phyloP scores from a whole-genome alignment of 768 basidiomycete species.

The Lactifluus pinguis region DNA sequence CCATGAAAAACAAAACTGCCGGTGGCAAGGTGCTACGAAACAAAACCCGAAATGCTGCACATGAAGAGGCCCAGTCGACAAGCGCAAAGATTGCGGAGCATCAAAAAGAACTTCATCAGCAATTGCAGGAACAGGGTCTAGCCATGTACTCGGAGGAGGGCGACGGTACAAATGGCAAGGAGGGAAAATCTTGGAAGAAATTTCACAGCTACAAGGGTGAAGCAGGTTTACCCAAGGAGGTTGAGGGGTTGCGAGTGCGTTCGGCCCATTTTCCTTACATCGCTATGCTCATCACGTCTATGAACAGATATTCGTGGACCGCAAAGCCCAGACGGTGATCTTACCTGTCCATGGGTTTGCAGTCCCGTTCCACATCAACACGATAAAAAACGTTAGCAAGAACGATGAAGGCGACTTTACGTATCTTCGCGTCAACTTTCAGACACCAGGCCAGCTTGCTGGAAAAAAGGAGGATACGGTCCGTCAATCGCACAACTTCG shows the following conservation, averaged over 20 bases:
- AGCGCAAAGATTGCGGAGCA: constrained; percentile 77
- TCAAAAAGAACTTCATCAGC: constrained; percentile 72
- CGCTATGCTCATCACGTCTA: not conserved
- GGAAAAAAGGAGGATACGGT: constrained; percentile 99
- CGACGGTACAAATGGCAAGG: constrained; percentile 62
- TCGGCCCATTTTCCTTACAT: not conserved
- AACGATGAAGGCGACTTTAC: constrained; percentile 95
- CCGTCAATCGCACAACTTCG: not conserved
- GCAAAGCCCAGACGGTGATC: constrained; percentile 82
- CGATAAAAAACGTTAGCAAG: constrained; percentile 96
- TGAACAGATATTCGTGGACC: constrained; percentile 78
- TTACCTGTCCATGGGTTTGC: constrained; percentile 92
- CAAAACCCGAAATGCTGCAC: constrained; percentile 81
- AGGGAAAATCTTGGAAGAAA: constrained; percentile 89
- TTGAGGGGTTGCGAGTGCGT: constrained; percentile 70
- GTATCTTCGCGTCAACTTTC: constrained; percentile 94
- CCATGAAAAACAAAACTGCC: constrained; percentile 62
- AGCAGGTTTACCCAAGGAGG: constrained; percentile 76
- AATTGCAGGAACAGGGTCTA: constrained; percentile 71
- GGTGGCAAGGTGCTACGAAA: constrained; percentile 83
- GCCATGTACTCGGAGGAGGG: constrained; percentile 79
- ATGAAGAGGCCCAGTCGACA: constrained; percentile 75
- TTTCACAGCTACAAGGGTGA: constrained; percentile 98
- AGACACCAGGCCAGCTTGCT: constrained; percentile 93
- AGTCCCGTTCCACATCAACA: constrained; percentile 96